Evolutionary conservation across 306 rosid species (phyloP).

Genomic region (Arachis hypogaea): DNA sequence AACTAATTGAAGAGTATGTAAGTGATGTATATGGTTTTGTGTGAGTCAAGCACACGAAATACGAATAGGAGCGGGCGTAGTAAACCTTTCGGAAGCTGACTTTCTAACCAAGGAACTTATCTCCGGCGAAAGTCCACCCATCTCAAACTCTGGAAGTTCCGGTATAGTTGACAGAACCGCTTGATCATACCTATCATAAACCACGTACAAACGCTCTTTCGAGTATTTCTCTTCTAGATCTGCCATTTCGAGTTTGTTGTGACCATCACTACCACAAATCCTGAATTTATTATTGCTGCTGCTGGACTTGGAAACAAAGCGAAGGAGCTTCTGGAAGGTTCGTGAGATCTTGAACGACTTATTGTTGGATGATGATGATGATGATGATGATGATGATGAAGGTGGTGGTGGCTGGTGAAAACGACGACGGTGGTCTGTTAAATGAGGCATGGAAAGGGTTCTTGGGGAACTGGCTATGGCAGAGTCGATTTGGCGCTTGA

Average conservation of each 20-base stretch:
- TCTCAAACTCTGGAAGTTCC: slow-evolving; percentile 69
- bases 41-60: slow-evolving; percentile 57
- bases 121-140: slow-evolving; percentile 68
- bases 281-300: slow-evolving; percentile 24
- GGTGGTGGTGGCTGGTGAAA: slow-evolving; percentile 3
- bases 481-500: slow-evolving; percentile 69
- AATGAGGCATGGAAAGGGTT: slow-evolving; percentile 79
- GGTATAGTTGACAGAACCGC: slow-evolving; percentile 70
- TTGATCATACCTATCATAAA: slow-evolving; percentile 59
- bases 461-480: slow-evolving; percentile 64
- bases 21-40: no score
- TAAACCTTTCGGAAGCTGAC: slow-evolving; percentile 65
- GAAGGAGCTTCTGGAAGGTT: slow-evolving; percentile 62
- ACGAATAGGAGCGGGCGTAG: slow-evolving; percentile 48
- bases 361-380: slow-evolving; percentile 6
- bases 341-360: slow-evolving; percentile 66
- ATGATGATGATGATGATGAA: background rate
- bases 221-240: slow-evolving; percentile 39
- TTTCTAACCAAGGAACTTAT: slow-evolving; percentile 59
- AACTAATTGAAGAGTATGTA: no score
- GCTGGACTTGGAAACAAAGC: slow-evolving; percentile 61
- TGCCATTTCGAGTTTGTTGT: slow-evolving; percentile 15
- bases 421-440: slow-evolving; percentile 46
- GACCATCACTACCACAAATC: background rate
- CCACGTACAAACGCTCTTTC: slow-evolving; percentile 56